Conservation (phyloP, 768 basidiomycete genomes). For the Lactarius hatsudake region DNA sequence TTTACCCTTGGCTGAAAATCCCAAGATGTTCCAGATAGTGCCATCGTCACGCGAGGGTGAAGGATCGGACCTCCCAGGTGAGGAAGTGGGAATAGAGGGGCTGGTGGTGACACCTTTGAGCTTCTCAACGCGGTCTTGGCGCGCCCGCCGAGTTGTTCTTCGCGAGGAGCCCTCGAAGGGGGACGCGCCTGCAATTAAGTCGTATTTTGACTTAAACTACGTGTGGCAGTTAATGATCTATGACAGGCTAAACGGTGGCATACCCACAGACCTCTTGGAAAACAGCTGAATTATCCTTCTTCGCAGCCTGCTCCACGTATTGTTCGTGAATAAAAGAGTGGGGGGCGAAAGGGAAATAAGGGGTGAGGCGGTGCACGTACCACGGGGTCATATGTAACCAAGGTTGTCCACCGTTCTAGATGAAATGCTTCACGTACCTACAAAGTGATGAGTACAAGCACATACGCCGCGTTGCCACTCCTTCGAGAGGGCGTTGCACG, state of each 20-base stretch:
- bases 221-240: conserved; percentile 4
- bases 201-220: conserved; percentile 61
- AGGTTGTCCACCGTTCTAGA: conserved; percentile 72
- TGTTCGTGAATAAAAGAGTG: not conserved
- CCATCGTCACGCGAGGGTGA: conserved; percentile 28
- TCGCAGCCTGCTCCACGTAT: conserved; percentile 52
- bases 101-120: conserved; percentile 35
- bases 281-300: conserved; percentile 66
- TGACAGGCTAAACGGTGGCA: not conserved
- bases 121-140: conserved; percentile 51
- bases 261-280: conserved; percentile 60
- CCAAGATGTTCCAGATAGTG: conserved; percentile 37
- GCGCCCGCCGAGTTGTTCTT: conserved; percentile 59
- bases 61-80: conserved; percentile 6
- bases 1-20: conserved; percentile 33
- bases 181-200: conserved; percentile 52
- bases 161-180: conserved; percentile 44
- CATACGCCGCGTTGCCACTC: not conserved
- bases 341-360: not conserved
- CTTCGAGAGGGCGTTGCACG: not conserved
- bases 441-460: conserved; percentile 3
- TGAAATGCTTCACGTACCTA: conserved; percentile 89
- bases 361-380: conserved; percentile 38
- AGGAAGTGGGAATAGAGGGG: conserved; percentile 27
- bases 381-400: conserved; percentile 75